Base-by-base conservation (phyloP, 768 basidiomycete species). In the Xerocomellus dryophilus region DNA sequence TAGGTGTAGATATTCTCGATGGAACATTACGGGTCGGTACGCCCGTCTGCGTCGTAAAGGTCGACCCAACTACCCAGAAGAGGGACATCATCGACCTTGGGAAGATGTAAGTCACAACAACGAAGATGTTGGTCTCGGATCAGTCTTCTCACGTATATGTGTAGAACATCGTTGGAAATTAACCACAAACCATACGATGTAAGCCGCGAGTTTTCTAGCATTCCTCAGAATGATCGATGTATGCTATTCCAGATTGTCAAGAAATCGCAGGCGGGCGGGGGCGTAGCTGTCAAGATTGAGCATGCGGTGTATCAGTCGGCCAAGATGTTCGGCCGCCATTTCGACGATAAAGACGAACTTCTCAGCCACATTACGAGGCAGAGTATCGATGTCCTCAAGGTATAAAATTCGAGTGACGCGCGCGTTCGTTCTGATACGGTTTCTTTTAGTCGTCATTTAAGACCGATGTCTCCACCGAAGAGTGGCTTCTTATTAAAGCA, bases 241-340 rank as follows among this genome's bases (percentile, higher is more conserved):
- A 48, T 48, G 50, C 25, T 27, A 17, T 45, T 64, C 18, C 62
- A 93, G 90, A 77, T 92, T 25, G 82, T 98, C 62, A 98, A 97
- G 77, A 95, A 92, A 73, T 78, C 85, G 2, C 93, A 98, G 70
- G 85, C 91, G n/a, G 96, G 93, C 63, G 95, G 81, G 44, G 96
- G 97, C 66, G 95, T 98, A 14, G 96, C 97, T 0, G 90, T 98
- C 62, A 99, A 98, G 80, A 98, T 98, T 56, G 97, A 98, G 71
- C 90, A 96, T 69, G 95, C 94, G 4, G 88, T 95, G 11, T 94
- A 98, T 71, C 90, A 98, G 73, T 88, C 90, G 23, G 85, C 93
- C 27, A 96, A 94, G 73, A 88, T 93, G 85, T 98, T 90, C 66
- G 94, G 95, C 6, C 84, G 95, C 61, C 96, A 98, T 73, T 98